phyloP scores from a whole-genome alignment of 2,329 filamentous ascomycete species.

The Myriosclerotinia scirpicola region DNA sequence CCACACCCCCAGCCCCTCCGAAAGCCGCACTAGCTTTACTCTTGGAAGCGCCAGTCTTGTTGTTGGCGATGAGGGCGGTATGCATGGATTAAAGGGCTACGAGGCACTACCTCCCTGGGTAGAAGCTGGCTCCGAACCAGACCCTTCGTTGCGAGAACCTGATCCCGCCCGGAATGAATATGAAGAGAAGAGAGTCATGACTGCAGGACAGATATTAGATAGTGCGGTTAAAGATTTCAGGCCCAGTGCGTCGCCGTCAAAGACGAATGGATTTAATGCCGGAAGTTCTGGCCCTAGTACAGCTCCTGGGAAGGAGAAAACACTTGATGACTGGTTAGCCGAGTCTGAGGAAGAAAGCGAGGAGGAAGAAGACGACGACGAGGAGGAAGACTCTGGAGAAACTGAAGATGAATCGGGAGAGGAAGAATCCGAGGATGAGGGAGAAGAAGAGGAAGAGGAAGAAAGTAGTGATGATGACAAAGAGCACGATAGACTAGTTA shows the following conservation, averaged over 20 bases:
- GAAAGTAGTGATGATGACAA: conserved; percentile 34
- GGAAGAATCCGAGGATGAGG: conserved; percentile 16
- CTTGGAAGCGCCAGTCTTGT: conserved; percentile 86
- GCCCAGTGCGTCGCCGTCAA: conserved; percentile 42
- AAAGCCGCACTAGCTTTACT: conserved; percentile 72
- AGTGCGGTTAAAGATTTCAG: conserved; percentile 48
- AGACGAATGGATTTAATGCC: conserved; percentile 49
- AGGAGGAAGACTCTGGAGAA: conserved; percentile 41
- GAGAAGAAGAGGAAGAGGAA: conserved; percentile 30
- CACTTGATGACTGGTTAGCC: conserved; percentile 88
- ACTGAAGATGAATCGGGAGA: conserved; percentile 32
- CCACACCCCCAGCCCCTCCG: conserved; percentile 84
- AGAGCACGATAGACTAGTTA: conserved; percentile 40
- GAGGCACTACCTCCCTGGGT: conserved; percentile 84
- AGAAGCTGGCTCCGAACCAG: conserved; percentile 73
- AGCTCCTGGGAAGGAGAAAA: conserved; percentile 58
- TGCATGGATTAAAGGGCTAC: conserved; percentile 77
- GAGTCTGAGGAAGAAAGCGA: conserved; percentile 52
- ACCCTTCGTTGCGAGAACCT: conserved; percentile 68
- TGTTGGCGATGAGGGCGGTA: conserved; percentile 70
- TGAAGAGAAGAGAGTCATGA: conserved; percentile 47
- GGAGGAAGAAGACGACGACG: conserved; percentile 52
- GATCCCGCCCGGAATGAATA: conserved; percentile 45
- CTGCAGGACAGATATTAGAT: conserved; percentile 65
- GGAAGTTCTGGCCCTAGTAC: conserved; percentile 19